phyloP scores from a whole-genome alignment of 2,329 filamentous ascomycete species.

The Coccinonectria pachysandricola region DNA sequence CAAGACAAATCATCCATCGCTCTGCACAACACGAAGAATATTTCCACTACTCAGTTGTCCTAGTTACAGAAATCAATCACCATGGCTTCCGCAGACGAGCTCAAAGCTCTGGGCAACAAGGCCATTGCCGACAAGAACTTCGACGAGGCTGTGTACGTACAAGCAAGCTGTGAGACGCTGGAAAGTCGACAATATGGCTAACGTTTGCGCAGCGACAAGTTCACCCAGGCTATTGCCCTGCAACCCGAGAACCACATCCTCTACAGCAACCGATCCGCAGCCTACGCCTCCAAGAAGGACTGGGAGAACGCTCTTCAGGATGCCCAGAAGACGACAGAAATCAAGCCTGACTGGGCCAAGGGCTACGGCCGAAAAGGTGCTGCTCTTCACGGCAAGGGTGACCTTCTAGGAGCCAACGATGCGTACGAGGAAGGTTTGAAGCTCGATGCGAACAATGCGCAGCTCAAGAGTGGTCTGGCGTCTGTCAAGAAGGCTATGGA shows the following conservation, averaged over 20 bases:
- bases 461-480: conserved; percentile 79
- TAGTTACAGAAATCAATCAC: conserved; percentile 3
- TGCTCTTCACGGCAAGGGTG: conserved; percentile 77
- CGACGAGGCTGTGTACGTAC: conserved; percentile 82
- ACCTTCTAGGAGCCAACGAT: conserved; percentile 75
- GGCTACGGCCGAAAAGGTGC: conserved; percentile 91
- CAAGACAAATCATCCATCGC: too few species aligned
- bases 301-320: conserved; percentile 79
- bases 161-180: too few species aligned
- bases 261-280: conserved; percentile 91
- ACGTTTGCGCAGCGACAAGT: conserved; percentile 61
- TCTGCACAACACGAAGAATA: conserved; percentile 6
- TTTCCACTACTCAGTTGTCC: conserved; percentile 3
- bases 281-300: conserved; percentile 79
- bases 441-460: conserved; percentile 81
- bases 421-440: conserved; percentile 94
- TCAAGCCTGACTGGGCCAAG: conserved; percentile 98
- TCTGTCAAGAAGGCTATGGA: conserved; percentile 84
- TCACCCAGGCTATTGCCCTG: conserved; percentile 82
- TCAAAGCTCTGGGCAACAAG: conserved; percentile 98
- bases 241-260: conserved; percentile 90
- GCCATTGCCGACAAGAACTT: conserved; percentile 98
- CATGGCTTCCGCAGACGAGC: conserved; percentile 59
- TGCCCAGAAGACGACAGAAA: conserved; percentile 82
- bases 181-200: too few species aligned